Percentiles rank a stretch among this genome's conserved stretches.
phyloP scores from a whole-genome alignment of 257 asterid species.

The Ballota nigra region DNA sequence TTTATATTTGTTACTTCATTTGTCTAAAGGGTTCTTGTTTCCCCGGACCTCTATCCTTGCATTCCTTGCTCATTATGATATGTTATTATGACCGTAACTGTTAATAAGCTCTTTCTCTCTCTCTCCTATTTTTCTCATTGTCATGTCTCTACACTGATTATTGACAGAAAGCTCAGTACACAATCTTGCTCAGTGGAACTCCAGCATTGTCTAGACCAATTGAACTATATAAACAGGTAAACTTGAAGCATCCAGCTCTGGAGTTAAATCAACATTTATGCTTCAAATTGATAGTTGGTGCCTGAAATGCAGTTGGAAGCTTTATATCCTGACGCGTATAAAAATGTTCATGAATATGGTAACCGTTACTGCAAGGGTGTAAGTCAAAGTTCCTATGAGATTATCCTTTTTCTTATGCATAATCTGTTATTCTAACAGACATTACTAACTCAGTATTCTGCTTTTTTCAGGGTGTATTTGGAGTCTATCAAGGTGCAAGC shows the following conservation, averaged over 20 bases:
- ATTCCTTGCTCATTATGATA: conserved; percentile 1
- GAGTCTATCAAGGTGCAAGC: conserved; percentile 95
- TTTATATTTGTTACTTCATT: background rate
- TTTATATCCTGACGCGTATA: conserved; percentile 79
- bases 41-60: background rate
- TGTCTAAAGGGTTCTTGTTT: background rate
- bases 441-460: conserved; percentile 3
- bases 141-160: conserved; percentile 25
- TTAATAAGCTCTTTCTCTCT: background rate
- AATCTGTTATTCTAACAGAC: conserved; percentile 17
- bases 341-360: conserved; percentile 83
- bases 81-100: conserved; percentile 9
- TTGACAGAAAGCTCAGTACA: conserved; percentile 74
- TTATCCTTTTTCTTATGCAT: background rate
- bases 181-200: conserved; percentile 90
- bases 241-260: background rate
- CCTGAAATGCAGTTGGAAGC: conserved; percentile 76
- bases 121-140: conserved; percentile 5
- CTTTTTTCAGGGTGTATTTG: conserved; percentile 68
- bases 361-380: conserved; percentile 98
- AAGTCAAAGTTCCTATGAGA: conserved; percentile 42
- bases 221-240: conserved; percentile 89
- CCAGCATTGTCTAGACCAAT: conserved; percentile 97
- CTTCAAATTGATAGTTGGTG: conserved; percentile 25
- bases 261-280: conserved; percentile 2